Base-by-base conservation (phyloP, 352 stramenopile species). In the Pythium biforme region DNA sequence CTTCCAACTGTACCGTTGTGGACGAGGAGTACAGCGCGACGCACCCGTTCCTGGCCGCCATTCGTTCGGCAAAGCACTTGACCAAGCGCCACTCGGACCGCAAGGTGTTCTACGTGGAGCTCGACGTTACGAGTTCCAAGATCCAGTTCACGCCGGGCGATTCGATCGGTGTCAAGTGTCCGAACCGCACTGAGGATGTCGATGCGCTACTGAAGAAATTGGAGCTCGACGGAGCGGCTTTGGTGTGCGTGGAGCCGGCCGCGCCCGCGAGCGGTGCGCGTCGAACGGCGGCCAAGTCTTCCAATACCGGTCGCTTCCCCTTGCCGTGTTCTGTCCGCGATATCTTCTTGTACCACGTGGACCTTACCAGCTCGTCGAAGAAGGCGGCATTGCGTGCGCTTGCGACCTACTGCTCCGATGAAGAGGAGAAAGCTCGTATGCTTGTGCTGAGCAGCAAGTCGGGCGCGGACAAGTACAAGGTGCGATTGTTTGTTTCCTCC, bases 141-240 rank as follows among this genome's bases (percentile, higher is more conserved):
- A 84, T 94, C 53, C 56, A 74, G 27, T 97, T 91, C 47, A 73
- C 70, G 11, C 90, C 90, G 1, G 90, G 90, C 4, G 90, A 97
- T 51, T 88, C 86, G 19, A 87, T 97, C 25, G 89, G 89, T 3
- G 70, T 97, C 65, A 83, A 89, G 60, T 96, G 88, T 37, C 81
- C 86, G 0, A 97, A 97, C 68, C 69, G 72, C 31, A 29, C n/a
- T 4, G 64, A 76, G 41, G 81, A 89, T 34, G 85, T 95, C 26
- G 74, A 86, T 26, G 86, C 73, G 3, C 50, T 95, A n/a, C 69
- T 96, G 12, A 41, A 66, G 19, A 73, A 79, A 8, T 61, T 95
- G 0, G 68, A 76, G 10, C 31, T 89, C 9, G 71, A 61, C 45
- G 80, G 79, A 1, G 50, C 61, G 22, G 62, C 71, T 17, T 11